Evolutionary conservation across 371 early-diverging fungal species (phyloP).

Genomic region (Gilbertella persicaria): DNA sequence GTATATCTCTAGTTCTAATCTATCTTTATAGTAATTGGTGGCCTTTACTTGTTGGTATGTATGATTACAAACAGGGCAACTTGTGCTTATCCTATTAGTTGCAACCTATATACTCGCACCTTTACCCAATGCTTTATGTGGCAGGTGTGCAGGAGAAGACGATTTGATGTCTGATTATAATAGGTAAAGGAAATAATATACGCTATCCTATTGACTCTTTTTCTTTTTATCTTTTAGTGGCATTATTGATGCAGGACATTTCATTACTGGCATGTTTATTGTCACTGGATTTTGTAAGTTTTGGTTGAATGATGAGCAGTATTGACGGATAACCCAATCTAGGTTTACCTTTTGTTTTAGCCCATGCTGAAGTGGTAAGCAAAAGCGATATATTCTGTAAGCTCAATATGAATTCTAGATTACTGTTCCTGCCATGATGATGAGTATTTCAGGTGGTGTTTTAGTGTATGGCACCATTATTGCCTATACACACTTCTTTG

Average conservation of each 20-base stretch:
- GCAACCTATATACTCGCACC: constrained; percentile 88
- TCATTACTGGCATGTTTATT: constrained; percentile 89
- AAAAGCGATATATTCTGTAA: no score
- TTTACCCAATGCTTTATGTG: constrained; percentile 85
- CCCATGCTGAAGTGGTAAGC: constrained; percentile 71
- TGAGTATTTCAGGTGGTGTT: constrained; percentile 86
- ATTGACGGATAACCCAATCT: background rate
- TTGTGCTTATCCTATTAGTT: constrained; percentile 38
- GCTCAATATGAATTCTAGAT: constrained; percentile 50
- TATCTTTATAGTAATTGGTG: constrained; percentile 80
- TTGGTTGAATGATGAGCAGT: background rate
- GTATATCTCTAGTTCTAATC: background rate
- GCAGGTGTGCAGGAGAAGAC: constrained; percentile 72
- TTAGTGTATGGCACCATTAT: constrained; percentile 85
- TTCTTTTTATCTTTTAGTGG: constrained; percentile 44
- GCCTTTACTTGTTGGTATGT: constrained; percentile 81
- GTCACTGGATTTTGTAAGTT: constrained; percentile 87
- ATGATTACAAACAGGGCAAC: background rate
- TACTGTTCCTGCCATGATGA: constrained; percentile 78
- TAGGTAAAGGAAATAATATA: constrained; percentile 39
- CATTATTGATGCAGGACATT: constrained; percentile 86
- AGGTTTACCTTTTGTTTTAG: constrained; percentile 73
- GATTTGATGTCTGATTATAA: constrained; percentile 78
- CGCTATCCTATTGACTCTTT: background rate
- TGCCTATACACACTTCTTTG: constrained; percentile 53